These are phyloP conservation scores for Trypanosoma scelopori DNA, from an alignment of 208 protist genomes.

Conservation along the genomic window DNA sequence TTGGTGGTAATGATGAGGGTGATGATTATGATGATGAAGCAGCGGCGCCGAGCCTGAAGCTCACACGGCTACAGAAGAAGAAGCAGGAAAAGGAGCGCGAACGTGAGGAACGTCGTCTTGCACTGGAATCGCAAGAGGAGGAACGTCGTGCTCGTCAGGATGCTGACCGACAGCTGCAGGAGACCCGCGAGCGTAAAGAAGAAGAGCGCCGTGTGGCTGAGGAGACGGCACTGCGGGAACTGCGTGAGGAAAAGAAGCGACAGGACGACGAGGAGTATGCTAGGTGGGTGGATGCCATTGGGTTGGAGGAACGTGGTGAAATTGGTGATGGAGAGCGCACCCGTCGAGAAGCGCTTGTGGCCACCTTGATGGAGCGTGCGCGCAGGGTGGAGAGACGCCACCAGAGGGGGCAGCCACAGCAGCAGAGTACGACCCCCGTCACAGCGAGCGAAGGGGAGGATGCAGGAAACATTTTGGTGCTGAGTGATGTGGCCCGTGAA, in stretches of 20 bases:
- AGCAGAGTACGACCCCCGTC: background rate
- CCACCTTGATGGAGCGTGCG: conserved; percentile 36
- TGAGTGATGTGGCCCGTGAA: conserved; percentile 54
- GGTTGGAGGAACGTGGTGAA: conserved; percentile 68
- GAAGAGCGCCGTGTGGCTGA: conserved; percentile 36
- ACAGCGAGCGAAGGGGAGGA: background rate
- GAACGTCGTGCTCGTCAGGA: conserved; percentile 25
- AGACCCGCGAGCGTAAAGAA: conserved; percentile 29
- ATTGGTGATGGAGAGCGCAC: conserved; percentile 47
- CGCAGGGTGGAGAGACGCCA: conserved; percentile 29
- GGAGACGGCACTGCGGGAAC: conserved; percentile 52
- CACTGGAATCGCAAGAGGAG: conserved; percentile 5
- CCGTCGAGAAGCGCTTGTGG: conserved; percentile 32
- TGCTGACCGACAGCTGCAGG: conserved; percentile 15
- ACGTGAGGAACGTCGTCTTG: conserved; percentile 47
- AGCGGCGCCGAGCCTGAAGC: conserved; percentile 22
- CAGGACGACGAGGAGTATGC: conserved; percentile 66
- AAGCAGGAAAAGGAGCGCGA: conserved; percentile 62
- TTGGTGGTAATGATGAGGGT: too few species aligned
- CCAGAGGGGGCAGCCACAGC: conserved; percentile 2
- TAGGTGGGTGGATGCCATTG: conserved; percentile 62
- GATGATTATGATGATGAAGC: conserved; percentile 8
- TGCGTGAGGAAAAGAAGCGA: conserved; percentile 56
- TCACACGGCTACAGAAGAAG: conserved; percentile 62
- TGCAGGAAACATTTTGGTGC: conserved; percentile 49